A percentile compares a stretch with the other conserved stretches of the same genome.
Conservation (phyloP, 2,329 filamentous ascomycete genomes). For the Claviceps sp. region DNA sequence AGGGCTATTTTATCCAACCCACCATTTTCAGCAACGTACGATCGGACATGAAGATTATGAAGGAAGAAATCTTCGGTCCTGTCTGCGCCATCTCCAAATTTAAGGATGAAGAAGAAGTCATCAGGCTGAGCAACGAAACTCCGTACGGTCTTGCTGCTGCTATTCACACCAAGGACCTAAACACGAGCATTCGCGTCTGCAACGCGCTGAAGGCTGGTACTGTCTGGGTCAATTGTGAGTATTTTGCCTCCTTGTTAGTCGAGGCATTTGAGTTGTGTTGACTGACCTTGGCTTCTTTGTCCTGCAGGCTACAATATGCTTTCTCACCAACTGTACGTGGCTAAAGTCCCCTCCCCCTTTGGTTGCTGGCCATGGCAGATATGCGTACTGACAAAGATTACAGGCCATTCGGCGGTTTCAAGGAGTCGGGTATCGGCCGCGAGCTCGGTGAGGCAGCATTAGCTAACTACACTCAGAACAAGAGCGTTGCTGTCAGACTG, state of each 20-base stretch:
- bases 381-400: background rate
- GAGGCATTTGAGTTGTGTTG: background rate
- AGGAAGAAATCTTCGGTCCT: slow-evolving; percentile 87
- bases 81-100: slow-evolving; percentile 80
- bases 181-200: slow-evolving; percentile 67
- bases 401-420: slow-evolving; percentile 60
- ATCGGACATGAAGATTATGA: slow-evolving; percentile 78
- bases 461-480: slow-evolving; percentile 54
- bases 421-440: slow-evolving; percentile 64
- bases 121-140: slow-evolving; percentile 61
- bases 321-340: slow-evolving; percentile 6
- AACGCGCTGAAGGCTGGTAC: slow-evolving; percentile 61
- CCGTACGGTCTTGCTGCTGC: slow-evolving; percentile 73
- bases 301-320: slow-evolving; percentile 43
- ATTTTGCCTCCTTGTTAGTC: background rate
- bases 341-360: background rate
- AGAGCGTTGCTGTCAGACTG: slow-evolving; percentile 44
- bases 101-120: slow-evolving; percentile 66
- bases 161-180: slow-evolving; percentile 70
- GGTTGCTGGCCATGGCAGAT: background rate
- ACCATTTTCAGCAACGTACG: slow-evolving; percentile 79
- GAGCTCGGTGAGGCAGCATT: slow-evolving; percentile 59
- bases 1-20: slow-evolving; percentile 84
- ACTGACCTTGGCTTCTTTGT: slow-evolving; percentile 1
- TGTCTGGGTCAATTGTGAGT: slow-evolving; percentile 39